Conservation (phyloP, 345 rosid genomes). For the Dovyalis caffra region DNA sequence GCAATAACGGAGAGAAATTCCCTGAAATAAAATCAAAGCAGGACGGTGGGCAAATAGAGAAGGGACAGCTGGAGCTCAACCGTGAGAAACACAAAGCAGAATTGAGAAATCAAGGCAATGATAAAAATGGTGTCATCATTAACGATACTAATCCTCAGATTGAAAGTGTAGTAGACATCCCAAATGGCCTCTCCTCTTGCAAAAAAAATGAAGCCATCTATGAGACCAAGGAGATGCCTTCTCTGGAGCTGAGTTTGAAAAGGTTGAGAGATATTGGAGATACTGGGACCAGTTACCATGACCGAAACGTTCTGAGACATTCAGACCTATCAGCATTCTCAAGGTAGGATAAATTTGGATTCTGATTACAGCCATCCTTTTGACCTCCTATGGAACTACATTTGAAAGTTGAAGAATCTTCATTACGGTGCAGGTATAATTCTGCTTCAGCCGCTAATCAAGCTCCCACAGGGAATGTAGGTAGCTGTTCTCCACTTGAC, state of each 20-base stretch:
- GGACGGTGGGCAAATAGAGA: constrained; percentile 26
- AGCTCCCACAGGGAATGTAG: constrained; percentile 37
- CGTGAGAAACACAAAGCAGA: constrained; percentile 23
- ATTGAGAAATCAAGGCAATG: constrained; percentile 24
- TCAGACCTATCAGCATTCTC: constrained; percentile 57
- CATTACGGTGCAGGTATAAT: constrained; percentile 37
- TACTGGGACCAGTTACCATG: constrained; percentile 21
- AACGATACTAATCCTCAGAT: constrained; percentile 27
- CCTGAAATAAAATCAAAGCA: constrained; percentile 24
- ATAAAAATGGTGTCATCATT: constrained; percentile 18
- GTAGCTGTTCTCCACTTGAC: constrained; percentile 44
- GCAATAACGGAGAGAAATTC: constrained; percentile 20
- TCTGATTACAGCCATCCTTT: background rate
- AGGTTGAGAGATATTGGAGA: constrained; percentile 36
- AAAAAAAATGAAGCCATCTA: constrained; percentile 23
- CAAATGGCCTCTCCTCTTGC: constrained; percentile 19
- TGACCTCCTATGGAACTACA: background rate
- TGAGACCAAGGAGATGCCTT: constrained; percentile 32
- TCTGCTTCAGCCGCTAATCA: constrained; percentile 37
- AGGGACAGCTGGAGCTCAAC: constrained; percentile 25
- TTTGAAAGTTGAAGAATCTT: constrained; percentile 7
- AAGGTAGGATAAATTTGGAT: constrained; percentile 30
- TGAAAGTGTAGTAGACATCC: constrained; percentile 21
- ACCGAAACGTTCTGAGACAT: constrained; percentile 39
- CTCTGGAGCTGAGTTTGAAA: constrained; percentile 48